phyloP scores from a whole-genome alignment of 2,329 filamentous ascomycete genomes.

The Aureobasidium sp. region DNA sequence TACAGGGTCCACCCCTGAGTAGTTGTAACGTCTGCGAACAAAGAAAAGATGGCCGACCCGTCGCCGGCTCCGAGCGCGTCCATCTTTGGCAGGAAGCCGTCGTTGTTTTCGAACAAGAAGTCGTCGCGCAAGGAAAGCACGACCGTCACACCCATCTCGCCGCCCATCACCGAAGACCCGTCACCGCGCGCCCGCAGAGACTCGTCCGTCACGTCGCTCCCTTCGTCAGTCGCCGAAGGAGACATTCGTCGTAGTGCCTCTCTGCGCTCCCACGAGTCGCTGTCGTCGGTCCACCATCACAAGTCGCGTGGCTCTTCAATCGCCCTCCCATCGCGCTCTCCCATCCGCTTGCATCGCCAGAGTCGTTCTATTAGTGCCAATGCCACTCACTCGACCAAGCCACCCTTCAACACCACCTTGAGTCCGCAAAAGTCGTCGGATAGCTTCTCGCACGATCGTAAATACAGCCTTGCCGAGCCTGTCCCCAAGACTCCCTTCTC shows the following conservation, averaged over 20 bases:
- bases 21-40: background rate
- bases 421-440: slow-evolving; percentile 30
- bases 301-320: slow-evolving; percentile 12
- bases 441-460: slow-evolving; percentile 4
- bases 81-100: slow-evolving; percentile 13
- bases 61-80: slow-evolving; percentile 15
- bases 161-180: slow-evolving; percentile 7
- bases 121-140: slow-evolving; percentile 7
- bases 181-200: slow-evolving; percentile 1
- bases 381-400: slow-evolving; percentile 15
- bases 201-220: slow-evolving; percentile 25
- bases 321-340: slow-evolving; percentile 16
- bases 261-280: slow-evolving; percentile 33
- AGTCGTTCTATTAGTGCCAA: slow-evolving; percentile 20
- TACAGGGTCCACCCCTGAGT: slow-evolving; percentile 10
- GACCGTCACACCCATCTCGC: slow-evolving; percentile 3
- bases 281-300: slow-evolving; percentile 9
- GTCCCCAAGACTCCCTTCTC: slow-evolving; percentile 15
- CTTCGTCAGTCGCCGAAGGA: slow-evolving; percentile 31
- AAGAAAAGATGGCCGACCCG: slow-evolving; percentile 16
- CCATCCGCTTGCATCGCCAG: slow-evolving; percentile 17
- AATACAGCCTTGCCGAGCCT: slow-evolving; percentile 1
- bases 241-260: slow-evolving; percentile 36
- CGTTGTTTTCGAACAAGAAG: slow-evolving; percentile 11
- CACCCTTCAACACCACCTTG: slow-evolving; percentile 10